phyloP scores from a whole-genome alignment of 1,139 yeast genomes.

The Taiozyma sp. region DNA sequence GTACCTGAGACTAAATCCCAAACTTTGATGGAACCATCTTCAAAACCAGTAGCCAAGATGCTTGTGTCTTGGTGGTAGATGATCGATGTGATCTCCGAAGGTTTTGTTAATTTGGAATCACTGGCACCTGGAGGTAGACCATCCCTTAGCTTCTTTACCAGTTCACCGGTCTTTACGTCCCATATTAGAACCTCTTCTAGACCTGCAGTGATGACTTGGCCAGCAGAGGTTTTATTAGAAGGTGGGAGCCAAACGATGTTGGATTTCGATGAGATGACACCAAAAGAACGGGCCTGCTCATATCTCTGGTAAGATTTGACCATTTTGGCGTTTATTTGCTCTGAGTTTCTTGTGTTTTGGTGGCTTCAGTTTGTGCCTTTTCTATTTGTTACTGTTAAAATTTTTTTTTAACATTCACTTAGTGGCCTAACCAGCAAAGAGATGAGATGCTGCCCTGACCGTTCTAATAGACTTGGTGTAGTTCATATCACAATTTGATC shows the following conservation, averaged over 20 bases:
- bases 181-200: slow-evolving; percentile 81
- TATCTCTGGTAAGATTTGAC: slow-evolving; percentile 92
- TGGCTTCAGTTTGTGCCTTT: neutral
- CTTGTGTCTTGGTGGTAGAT: slow-evolving; percentile 57
- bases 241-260: slow-evolving; percentile 68
- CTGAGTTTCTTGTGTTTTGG: neutral
- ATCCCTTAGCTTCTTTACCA: slow-evolving; percentile 52
- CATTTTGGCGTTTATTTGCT: slow-evolving; percentile 39
- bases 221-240: slow-evolving; percentile 41
- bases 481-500: too few relatives aligned
- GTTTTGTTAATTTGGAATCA: slow-evolving; percentile 52
- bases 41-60: slow-evolving; percentile 82
- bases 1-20: slow-evolving; percentile 86
- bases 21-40: slow-evolving; percentile 83
- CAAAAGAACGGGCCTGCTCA: slow-evolving; percentile 78
- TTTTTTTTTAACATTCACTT: neutral
- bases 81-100: slow-evolving; percentile 57
- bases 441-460: neutral
- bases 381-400: neutral
- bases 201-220: slow-evolving; percentile 75
- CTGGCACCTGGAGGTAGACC: slow-evolving; percentile 72
- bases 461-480: neutral
- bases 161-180: slow-evolving; percentile 90
- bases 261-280: slow-evolving; percentile 73
- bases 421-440: neutral